Percentiles rank a stretch among this genome's conserved stretches.
Evolutionary conservation across 345 rosid genomes (phyloP).

Genomic region (Trapa bicornis): DNA sequence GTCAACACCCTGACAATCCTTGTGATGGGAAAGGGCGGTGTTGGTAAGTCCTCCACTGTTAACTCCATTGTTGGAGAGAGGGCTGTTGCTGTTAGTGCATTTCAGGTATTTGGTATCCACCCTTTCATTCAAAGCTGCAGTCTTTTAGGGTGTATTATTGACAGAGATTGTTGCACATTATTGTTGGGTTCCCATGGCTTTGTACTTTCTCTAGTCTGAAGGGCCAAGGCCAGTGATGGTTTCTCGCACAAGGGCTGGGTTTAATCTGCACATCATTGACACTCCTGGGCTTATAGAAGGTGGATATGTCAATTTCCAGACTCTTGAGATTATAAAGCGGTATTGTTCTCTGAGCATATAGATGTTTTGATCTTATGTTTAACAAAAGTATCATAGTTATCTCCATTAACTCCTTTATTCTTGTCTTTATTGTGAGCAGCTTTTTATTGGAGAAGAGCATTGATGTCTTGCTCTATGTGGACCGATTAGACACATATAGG

Average conservation of each 20-base stretch:
- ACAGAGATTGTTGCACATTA: background rate
- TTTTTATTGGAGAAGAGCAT: conserved; percentile 64
- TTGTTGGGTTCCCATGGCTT: background rate
- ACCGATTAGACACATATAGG: conserved; percentile 73
- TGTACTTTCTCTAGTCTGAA: conserved; percentile 34
- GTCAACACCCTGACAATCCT: conserved; percentile 57
- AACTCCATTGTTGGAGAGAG: conserved; percentile 71
- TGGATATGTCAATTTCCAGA: conserved; percentile 71
- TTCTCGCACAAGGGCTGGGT: conserved; percentile 62
- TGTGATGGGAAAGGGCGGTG: conserved; percentile 90
- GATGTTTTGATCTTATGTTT: background rate
- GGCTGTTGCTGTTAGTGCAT: conserved; percentile 58
- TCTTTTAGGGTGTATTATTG: background rate
- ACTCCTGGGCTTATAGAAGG: conserved; percentile 84
- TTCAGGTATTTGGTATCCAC: conserved; percentile 35
- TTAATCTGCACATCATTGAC: conserved; percentile 63
- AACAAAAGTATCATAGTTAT: background rate
- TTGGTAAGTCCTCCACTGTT: conserved; percentile 79
- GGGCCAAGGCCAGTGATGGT: conserved; percentile 60
- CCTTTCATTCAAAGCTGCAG: background rate
- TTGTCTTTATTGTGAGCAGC: conserved; percentile 19
- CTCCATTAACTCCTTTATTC: conserved; percentile 3
- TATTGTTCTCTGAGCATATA: conserved; percentile 5
- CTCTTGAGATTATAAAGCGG: conserved; percentile 65
- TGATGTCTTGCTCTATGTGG: conserved; percentile 63